Base-by-base conservation (phyloP, 2,329 filamentous ascomycete genomes). In the Cercospora canescens region DNA sequence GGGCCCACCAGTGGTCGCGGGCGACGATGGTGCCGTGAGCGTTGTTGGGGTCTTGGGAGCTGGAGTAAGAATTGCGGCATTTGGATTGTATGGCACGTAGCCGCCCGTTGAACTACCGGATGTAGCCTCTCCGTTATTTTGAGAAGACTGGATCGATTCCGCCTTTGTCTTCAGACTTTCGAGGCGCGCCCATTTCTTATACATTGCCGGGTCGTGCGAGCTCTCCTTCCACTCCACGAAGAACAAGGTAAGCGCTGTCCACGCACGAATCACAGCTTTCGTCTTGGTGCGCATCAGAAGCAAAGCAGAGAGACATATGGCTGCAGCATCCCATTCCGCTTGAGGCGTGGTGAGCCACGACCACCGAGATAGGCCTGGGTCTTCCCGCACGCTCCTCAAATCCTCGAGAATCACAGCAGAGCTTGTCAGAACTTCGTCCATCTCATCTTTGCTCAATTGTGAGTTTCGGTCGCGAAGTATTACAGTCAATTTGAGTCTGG, bases 381-480 rank as follows among this genome's bases (percentile, higher is more conserved):
- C 64, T 34, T 62, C 58, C 12, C 67, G 56, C 4, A 71, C 55
- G 4, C 37, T 48, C 11, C 63, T 62, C 32, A 68, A 61, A n/a
- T 57, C 63, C 52, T 66, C 64, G 12, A 66, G 55, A 16, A 66
- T 45, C 11, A 62, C 32, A 24, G 64, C 55, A 21, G 66, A 61
- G 14, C 60, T 62, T 58, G 67, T 63, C 11, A 71, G 21, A 24
- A 71, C 61, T 28, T 69, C 66, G 55, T 63, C 63, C 69, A 63
- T 65, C 34, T 63, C 60, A 21, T 39, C 45, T 21, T 34, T 65
- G 30, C 56, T 60, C 26, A 64, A 28, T 50, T 64, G 57, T 1
- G 60, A 39, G 41, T 57, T 58, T 37, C 60, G 63, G 16, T 64
- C 56, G 8, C 60, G 45, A 37, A 65, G 32, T 16, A 65, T 54